These are phyloP conservation scores for Coemansia sp. DNA, from an alignment of 192 early-diverging fungal genomes.

Conservation along the genomic window DNA sequence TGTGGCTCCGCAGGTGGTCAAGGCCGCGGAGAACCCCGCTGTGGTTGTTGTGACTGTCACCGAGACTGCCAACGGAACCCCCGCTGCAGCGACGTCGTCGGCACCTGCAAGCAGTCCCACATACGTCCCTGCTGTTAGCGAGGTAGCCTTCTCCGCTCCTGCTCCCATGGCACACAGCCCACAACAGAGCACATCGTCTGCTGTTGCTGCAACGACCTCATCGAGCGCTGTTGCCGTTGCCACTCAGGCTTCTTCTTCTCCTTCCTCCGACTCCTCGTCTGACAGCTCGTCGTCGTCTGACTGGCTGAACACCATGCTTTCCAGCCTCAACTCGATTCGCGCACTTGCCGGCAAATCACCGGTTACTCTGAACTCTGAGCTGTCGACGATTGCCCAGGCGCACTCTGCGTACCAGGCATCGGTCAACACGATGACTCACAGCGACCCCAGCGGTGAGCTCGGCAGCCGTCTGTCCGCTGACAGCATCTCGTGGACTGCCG, in stretches of 20 bases:
- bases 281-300: slow-evolving; percentile 6
- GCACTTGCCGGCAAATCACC: slow-evolving; percentile 21
- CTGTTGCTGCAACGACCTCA: neutral
- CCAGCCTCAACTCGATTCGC: slow-evolving; percentile 39
- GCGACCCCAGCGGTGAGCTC: slow-evolving; percentile 21
- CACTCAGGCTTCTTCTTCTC: neutral
- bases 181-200: neutral
- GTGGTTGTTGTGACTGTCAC: slow-evolving; percentile 30
- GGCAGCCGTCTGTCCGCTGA: slow-evolving; percentile 19
- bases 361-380: slow-evolving; percentile 10
- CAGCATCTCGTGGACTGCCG: slow-evolving; percentile 18
- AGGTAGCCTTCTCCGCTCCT: neutral
- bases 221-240: neutral
- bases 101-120: neutral
- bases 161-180: neutral
- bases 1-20: slow-evolving; percentile 6
- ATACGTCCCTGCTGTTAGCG: neutral
- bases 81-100: slow-evolving; percentile 2
- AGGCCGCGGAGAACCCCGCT: neutral
- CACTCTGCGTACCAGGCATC: slow-evolving; percentile 40
- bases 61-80: slow-evolving; percentile 10
- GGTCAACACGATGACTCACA: slow-evolving; percentile 8
- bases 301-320: slow-evolving; percentile 43
- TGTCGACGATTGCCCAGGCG: slow-evolving; percentile 36
- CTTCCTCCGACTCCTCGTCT: neutral